Conservation (phyloP, 176 grass and related monocot species). For the Zea luxurians region DNA sequence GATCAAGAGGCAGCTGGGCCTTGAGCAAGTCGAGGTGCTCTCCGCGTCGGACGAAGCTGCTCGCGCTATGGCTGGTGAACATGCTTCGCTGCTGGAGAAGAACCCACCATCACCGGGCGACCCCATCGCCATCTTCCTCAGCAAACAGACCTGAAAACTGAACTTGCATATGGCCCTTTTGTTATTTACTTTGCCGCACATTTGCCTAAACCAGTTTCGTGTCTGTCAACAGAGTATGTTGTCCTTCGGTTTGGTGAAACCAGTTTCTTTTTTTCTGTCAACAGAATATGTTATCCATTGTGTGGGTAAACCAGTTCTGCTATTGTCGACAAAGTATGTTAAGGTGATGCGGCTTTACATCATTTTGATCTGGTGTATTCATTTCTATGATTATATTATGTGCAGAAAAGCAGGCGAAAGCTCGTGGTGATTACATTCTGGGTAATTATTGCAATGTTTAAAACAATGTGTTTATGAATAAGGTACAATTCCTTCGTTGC, state of each 20-base stretch:
- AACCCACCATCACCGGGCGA: slow-evolving; percentile 49
- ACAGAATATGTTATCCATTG: background rate
- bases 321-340: background rate
- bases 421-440: background rate
- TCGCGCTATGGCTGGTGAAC: slow-evolving; percentile 33
- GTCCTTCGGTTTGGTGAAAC: background rate
- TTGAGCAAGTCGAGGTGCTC: slow-evolving; percentile 44
- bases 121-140: slow-evolving; percentile 48
- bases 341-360: background rate
- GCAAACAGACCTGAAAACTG: background rate
- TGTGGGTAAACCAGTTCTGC: background rate
- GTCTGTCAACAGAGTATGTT: background rate
- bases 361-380: background rate
- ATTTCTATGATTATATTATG: background rate
- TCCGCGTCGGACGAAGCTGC: slow-evolving; percentile 17
- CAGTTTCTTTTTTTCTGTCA: background rate
- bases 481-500: too few species aligned
- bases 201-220: background rate
- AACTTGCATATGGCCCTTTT: background rate
- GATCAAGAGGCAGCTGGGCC: slow-evolving; percentile 59
- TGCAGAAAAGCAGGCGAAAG: background rate
- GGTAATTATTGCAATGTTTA: too few species aligned
- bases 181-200: background rate
- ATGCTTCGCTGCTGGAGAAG: slow-evolving; percentile 41
- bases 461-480: too few species aligned